Conservation (phyloP, 768 basidiomycete species). For the Russula sp. region DNA sequence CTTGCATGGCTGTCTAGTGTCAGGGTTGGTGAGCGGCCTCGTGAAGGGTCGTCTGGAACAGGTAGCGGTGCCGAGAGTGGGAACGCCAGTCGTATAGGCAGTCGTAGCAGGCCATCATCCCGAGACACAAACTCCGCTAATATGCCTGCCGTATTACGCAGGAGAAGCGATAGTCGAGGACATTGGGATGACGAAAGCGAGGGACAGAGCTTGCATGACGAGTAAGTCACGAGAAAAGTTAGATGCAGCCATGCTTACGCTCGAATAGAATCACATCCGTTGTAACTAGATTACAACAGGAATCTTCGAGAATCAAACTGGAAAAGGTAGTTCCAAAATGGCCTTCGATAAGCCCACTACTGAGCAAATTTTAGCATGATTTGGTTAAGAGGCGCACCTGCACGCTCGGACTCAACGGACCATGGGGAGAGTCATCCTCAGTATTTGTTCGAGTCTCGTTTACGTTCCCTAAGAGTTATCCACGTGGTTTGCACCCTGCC, state of each 20-base stretch:
- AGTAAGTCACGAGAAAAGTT: constrained; percentile 39
- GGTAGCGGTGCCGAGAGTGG: constrained; percentile 43
- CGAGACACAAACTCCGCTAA: constrained; percentile 9
- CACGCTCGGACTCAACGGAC: constrained; percentile 80
- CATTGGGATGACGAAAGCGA: constrained; percentile 31
- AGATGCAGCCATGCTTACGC: not conserved
- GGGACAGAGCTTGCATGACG: constrained; percentile 59
- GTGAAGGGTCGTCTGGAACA: constrained; percentile 51
- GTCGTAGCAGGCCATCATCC: constrained; percentile 30
- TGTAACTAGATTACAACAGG: constrained; percentile 46
- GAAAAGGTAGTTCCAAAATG: constrained; percentile 54
- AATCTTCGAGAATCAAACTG: constrained; percentile 64
- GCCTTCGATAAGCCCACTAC: not conserved
- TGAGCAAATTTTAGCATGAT: constrained; percentile 42
- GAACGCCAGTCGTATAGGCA: constrained; percentile 39
- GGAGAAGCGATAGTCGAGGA: constrained; percentile 43
- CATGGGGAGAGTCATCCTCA: constrained; percentile 82
- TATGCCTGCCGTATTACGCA: constrained; percentile 16
- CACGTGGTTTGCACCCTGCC: constrained; percentile 50
- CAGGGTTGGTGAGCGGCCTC: constrained; percentile 44
- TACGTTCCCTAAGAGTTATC: constrained; percentile 81
- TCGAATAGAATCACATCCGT: constrained; percentile 63
- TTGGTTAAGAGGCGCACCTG: constrained; percentile 68
- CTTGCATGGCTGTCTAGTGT: constrained; percentile 69
- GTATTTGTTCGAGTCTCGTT: constrained; percentile 87